Base-by-base conservation (phyloP, 1,284 basidiomycete genomes). In the Sanghuangporus sanghuang region DNA sequence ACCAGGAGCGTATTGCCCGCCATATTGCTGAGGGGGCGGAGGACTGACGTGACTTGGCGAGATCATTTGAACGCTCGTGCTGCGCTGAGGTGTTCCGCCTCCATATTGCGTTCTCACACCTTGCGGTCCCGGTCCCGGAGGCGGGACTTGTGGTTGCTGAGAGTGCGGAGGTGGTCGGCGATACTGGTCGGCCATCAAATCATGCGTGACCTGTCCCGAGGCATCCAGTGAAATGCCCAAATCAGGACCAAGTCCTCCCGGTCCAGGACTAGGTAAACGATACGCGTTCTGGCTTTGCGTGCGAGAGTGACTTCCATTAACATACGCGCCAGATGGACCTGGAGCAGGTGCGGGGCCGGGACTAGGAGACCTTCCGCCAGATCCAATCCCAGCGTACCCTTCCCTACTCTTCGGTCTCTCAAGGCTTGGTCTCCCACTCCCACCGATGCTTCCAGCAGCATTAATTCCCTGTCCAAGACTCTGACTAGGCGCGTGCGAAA, bases 191-290 rank as follows among this genome's bases (percentile, higher is more conserved):
- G 92, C 91, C 86, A 95, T 89, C 56, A 85, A 83, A 75, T 96
- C 93, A 68, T 89, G 85, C 23, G 87, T 79, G 9, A 95, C 92
- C 14, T 86, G 83, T 7, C 93, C 93, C 61, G 77, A 83, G 1
- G 88, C 86, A 71, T 93, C 92, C 16, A 95, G 78, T 9, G 85
- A 80, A 67, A 96, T 95, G 0, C 93, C 93, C 36, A 92, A 80
- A 49, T 71, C 73, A 65, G 73, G 74, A 35, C 54, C 50, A 21
- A 79, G 78, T 60, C 73, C 78, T 32, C 27, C 44, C 9, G 74
- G 70, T 6, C 76, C 72, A 18, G 78, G 74, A 36, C 69, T 63
- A 16, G 66, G 68, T 16, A 58, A 58, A 49, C 48, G 54, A 66
- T 62, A 27, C 74, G 44, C 44, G 44, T n/a, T 46, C 44, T 46